Conservation (phyloP, 1,284 basidiomycete genomes). For the Ceratobasidium sp. region DNA sequence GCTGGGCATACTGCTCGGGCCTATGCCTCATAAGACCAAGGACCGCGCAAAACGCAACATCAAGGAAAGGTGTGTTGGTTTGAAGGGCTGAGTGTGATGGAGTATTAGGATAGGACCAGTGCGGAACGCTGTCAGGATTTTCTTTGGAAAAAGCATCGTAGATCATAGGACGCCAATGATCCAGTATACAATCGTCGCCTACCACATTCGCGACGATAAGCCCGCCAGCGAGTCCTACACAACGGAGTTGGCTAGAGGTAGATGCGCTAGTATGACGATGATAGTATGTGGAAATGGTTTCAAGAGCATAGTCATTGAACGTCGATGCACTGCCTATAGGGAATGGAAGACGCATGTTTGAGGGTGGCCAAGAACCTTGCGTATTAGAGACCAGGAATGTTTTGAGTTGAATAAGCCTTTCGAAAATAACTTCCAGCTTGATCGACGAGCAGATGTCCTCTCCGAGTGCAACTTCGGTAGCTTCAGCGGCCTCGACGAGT, state of each 20-base stretch:
- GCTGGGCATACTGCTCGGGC: neutral
- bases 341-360: neutral
- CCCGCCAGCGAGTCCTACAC: neutral
- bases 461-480: neutral
- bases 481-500: neutral
- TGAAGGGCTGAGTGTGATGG: neutral
- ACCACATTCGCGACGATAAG: neutral
- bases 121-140: neutral
- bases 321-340: neutral
- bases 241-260: neutral
- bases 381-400: neutral
- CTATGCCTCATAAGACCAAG: neutral
- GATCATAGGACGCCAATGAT: neutral
- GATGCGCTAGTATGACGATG: neutral
- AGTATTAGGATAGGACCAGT: neutral
- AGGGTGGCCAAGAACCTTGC: neutral
- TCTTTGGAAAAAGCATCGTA: neutral
- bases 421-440: neutral
- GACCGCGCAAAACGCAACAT: neutral
- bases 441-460: neutral
- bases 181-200: constrained; percentile 3
- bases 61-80: neutral
- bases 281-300: neutral
- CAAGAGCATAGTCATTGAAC: neutral
- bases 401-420: constrained; percentile 4